Conservation (phyloP, 2,329 filamentous ascomycete genomes). For the Scopulariopsis brevicaulis region DNA sequence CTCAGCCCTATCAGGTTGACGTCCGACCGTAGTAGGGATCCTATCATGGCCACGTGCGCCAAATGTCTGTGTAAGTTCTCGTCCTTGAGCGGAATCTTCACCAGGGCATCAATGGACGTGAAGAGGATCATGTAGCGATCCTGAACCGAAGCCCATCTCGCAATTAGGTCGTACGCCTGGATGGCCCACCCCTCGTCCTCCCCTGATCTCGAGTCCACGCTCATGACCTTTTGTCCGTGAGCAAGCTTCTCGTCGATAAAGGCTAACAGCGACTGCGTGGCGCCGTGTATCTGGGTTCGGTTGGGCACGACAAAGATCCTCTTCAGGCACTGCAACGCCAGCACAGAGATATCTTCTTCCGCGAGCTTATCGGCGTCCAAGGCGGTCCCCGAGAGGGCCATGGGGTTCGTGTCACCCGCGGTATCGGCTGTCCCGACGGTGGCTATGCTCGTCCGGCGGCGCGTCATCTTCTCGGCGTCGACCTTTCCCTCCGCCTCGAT, state of each 20-base stretch:
- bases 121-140: conserved; percentile 87
- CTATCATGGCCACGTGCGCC: conserved; percentile 65
- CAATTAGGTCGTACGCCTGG: conserved; percentile 66
- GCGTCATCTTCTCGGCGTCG: conserved; percentile 50
- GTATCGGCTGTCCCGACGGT: conserved; percentile 65
- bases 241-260: conserved; percentile 57
- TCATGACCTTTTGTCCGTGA: conserved; percentile 42
- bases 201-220: conserved; percentile 25
- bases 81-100: conserved; percentile 56
- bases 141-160: conserved; percentile 85
- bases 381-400: conserved; percentile 68
- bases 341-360: conserved; percentile 75
- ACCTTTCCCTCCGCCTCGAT: conserved; percentile 57
- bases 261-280: conserved; percentile 60
- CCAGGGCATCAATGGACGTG: conserved; percentile 65
- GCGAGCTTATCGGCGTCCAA: conserved; percentile 82
- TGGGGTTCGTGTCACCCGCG: conserved; percentile 48
- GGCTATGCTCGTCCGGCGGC: conserved; percentile 65
- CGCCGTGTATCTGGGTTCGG: conserved; percentile 66
- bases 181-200: conserved; percentile 64
- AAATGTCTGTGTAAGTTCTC: conserved; percentile 64
- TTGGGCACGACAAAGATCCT: conserved; percentile 78
- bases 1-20: conserved; percentile 92
- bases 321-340: conserved; percentile 78
- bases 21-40: conserved; percentile 72